Conservation (phyloP, 1,284 basidiomycete species). For the Mixia osmundae region DNA sequence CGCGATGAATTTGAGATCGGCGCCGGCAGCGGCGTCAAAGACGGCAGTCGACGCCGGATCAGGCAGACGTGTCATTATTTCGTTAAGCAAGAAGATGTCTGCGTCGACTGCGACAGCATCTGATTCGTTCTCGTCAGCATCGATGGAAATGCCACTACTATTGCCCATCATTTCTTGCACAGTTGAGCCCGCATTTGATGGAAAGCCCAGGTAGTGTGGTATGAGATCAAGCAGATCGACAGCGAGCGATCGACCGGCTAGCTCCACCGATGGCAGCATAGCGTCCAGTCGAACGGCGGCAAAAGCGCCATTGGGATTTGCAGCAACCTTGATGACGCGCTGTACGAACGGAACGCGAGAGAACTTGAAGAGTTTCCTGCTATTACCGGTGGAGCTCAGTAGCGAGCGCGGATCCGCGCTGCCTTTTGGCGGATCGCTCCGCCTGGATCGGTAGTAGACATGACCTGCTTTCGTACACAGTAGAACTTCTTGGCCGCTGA, state of each 20-base stretch:
- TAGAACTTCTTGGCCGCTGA: conserved; percentile 67
- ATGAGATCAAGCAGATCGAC: conserved; percentile 43
- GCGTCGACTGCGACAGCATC: conserved; percentile 30
- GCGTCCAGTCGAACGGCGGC: conserved; percentile 62
- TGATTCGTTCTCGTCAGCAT: conserved; percentile 17
- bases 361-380: conserved; percentile 37
- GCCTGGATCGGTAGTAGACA: conserved; percentile 57
- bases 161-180: conserved; percentile 1
- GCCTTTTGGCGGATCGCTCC: conserved; percentile 17
- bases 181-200: conserved; percentile 1
- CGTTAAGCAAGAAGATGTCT: conserved; percentile 26
- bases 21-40: conserved; percentile 27
- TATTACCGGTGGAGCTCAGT: background rate
- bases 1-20: conserved; percentile 35
- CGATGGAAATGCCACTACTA: conserved; percentile 10
- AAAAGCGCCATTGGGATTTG: conserved; percentile 72
- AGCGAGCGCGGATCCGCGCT: conserved; percentile 28
- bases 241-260: conserved; percentile 37
- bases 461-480: conserved; percentile 89
- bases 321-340: conserved; percentile 56
- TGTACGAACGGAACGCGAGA: conserved; percentile 59
- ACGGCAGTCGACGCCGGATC: too few relatives aligned
- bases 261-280: conserved; percentile 32
- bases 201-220: conserved; percentile 28
- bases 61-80: conserved; percentile 12